These are phyloP conservation scores for Friedmanniomyces endolithicus DNA, from an alignment of 495 filamentous ascomycete species.

Conservation along the genomic window DNA sequence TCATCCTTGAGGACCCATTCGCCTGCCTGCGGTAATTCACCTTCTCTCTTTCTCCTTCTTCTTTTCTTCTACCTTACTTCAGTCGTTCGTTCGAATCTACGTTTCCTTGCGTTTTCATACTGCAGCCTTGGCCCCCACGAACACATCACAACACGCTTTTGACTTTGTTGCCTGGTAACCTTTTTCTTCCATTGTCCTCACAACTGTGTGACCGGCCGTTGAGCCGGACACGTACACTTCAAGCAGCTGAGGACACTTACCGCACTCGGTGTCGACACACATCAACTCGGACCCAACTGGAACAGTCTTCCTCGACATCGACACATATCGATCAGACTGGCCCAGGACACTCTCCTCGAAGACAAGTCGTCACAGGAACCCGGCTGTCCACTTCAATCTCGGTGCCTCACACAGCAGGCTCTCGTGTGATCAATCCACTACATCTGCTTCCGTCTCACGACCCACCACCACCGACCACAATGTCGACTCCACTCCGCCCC, in stretches of 20 bases:
- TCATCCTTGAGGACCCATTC: too few relatives aligned
- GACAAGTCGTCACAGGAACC: neutral
- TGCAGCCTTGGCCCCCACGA: constrained; percentile 1
- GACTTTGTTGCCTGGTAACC: neutral
- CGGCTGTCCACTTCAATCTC: neutral
- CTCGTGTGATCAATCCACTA: neutral
- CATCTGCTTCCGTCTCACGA: neutral
- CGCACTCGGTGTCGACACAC: too few relatives aligned
- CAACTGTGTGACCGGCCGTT: neutral
- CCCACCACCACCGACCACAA: neutral
- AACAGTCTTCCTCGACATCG: too few relatives aligned
- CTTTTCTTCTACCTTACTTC: neutral
- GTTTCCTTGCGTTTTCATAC: constrained; percentile 3
- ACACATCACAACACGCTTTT: neutral
- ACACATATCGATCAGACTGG: too few relatives aligned
- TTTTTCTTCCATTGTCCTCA: neutral
- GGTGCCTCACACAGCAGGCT: neutral
- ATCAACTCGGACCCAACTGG: too few relatives aligned
- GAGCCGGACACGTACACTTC: neutral
- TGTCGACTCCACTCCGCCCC: neutral
- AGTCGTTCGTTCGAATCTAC: neutral
- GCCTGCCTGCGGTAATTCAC: too few relatives aligned
- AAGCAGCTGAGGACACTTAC: neutral
- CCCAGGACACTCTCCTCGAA: too few relatives aligned
- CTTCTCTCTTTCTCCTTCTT: neutral